Base-by-base conservation (phyloP, 345 rosid species). In the sweet orange (Citrus sinensis) region DNA sequence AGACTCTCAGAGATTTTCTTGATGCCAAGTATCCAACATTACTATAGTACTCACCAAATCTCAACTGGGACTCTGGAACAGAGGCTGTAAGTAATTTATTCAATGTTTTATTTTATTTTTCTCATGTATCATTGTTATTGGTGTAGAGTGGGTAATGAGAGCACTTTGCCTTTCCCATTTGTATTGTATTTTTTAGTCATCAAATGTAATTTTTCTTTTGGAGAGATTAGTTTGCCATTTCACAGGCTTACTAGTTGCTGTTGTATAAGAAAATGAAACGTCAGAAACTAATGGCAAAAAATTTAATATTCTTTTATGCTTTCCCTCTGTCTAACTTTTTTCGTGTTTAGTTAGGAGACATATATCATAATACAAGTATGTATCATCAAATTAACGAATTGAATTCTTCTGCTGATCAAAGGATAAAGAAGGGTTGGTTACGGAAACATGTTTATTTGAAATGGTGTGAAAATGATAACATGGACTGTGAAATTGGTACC, bases 21-120 rank as follows among this genome's bases (percentile, higher is more conserved):
- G 97, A 92, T 78, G 98, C 95, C 0, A 96, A 96, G 89, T 96
- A 94, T 81, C 99, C 98, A 29, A 91, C 97, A 40, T 88, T 94
- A 86, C 88, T 89, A 35, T 93, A 79, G 81, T 39, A 30, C 46
- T 7, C 1, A 24, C 67, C 9, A 34, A 34, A 7, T 66, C 55
- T 56, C 63, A 1, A 16, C 30, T 16, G 66, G 37, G 29, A 42
- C 71, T 14, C 37, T 9, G 70, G 37, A 22, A 42, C 61, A 49
- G 74, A 62, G 13, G 46, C 34, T 51, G 24, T 8, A 11, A 30
- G 49, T 42, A 13, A 67, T 76, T 72, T 67, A 76, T 68, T 64
- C 51, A 46, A 0, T 46, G 51, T 11, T 11, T 13, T 46, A 46
- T 46, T 46, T 46, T 46, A 5, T 46, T 46, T 42, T 42, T 13